Percentiles rank a stretch among this genome's conserved stretches.
Conservation (phyloP, 345 rosid genomes). For the Psidium friedrichsthalianum region DNA sequence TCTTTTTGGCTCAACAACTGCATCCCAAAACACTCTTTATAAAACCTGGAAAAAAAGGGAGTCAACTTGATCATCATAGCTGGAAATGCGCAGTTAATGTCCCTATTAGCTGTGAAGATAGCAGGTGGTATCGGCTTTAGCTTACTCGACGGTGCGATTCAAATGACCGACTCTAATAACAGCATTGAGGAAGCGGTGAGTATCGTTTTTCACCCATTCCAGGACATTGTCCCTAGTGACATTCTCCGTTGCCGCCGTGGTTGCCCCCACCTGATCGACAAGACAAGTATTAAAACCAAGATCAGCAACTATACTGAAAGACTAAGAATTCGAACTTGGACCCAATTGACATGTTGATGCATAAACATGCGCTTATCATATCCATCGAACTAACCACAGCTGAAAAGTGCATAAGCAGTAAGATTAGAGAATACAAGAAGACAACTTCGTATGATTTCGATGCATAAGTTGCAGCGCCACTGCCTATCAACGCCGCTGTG, state of each 20-base stretch:
- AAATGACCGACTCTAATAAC: conserved; percentile 35
- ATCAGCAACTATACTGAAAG: neutral
- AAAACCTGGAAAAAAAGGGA: conserved; percentile 13
- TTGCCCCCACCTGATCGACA: neutral
- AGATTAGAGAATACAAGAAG: neutral
- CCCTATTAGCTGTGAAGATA: neutral
- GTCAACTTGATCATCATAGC: neutral
- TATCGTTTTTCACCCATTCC: conserved; percentile 29
- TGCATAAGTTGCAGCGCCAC: neutral
- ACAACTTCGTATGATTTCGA: neutral
- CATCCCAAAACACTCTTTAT: conserved; percentile 42
- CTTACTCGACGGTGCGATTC: conserved; percentile 29
- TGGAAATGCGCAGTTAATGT: neutral
- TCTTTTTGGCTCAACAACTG: conserved; percentile 30
- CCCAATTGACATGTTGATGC: neutral
- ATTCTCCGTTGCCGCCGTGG: conserved; percentile 2
- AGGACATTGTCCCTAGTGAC: conserved; percentile 5
- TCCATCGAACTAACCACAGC: neutral
- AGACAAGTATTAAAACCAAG: neutral
- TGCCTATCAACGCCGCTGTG: neutral
- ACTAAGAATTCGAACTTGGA: neutral
- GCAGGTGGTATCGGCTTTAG: neutral
- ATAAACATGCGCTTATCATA: neutral
- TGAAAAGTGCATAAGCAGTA: neutral
- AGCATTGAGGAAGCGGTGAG: conserved; percentile 25